A percentile compares a stretch with the other conserved stretches of the same genome.
These are phyloP conservation scores for Rhynchospora pubera DNA, from an alignment of 176 grass and related monocot species.

Conservation along the genomic window DNA sequence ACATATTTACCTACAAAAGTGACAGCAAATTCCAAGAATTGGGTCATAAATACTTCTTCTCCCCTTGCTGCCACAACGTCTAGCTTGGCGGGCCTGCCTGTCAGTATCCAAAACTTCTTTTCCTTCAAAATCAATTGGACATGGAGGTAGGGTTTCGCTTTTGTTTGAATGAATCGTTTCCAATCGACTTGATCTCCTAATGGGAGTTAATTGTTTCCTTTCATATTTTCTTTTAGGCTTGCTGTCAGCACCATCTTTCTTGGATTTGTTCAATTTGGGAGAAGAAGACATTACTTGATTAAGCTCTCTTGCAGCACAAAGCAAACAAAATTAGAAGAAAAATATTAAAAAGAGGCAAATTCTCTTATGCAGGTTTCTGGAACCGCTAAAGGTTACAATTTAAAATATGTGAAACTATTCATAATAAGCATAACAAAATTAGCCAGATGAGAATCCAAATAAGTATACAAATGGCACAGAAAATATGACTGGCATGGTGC, in stretches of 20 bases:
- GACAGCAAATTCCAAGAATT: slow-evolving; percentile 78
- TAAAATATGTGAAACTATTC: not conserved
- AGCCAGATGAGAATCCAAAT: not conserved
- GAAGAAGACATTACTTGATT: slow-evolving; percentile 33
- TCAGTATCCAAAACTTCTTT: not conserved
- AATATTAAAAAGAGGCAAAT: too few species aligned
- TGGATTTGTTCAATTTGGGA: slow-evolving; percentile 20
- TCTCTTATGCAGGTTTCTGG: not conserved
- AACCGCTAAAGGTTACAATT: not conserved
- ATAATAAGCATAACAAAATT: not conserved
- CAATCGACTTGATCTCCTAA: slow-evolving; percentile 58
- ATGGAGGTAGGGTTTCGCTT: not conserved
- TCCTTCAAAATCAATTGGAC: slow-evolving; percentile 20
- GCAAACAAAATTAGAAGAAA: slow-evolving; percentile 20
- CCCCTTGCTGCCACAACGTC: slow-evolving; percentile 49
- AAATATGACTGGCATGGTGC: not conserved
- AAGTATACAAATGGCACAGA: not conserved
- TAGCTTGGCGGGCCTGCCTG: slow-evolving; percentile 40
- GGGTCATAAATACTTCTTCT: slow-evolving; percentile 65
- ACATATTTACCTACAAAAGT: slow-evolving; percentile 61
- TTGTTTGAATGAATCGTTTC: slow-evolving; percentile 4
- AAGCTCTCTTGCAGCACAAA: slow-evolving; percentile 42
- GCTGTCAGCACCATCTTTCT: slow-evolving; percentile 24
- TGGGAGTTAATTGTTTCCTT: slow-evolving; percentile 36
- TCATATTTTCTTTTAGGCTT: not conserved